A percentile compares a stretch with the other conserved stretches of the same genome.
Evolutionary conservation across 345 rosid genomes (phyloP).

Genomic region (Carallia brachiata): DNA sequence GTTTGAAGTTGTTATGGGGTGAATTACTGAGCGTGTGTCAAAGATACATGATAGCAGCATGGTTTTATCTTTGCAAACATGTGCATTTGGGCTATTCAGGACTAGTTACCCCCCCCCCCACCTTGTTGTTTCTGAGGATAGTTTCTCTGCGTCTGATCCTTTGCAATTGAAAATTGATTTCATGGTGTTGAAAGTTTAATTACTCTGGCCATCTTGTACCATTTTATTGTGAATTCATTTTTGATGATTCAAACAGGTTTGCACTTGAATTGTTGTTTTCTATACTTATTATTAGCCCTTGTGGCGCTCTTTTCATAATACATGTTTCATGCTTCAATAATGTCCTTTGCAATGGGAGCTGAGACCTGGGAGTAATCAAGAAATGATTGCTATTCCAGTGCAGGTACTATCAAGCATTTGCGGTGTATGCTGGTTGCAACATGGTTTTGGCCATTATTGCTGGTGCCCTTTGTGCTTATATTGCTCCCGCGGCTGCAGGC

Average conservation of each 20-base stretch:
- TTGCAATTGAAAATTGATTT: no score
- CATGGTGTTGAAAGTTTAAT: no score
- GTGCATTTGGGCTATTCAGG: background rate
- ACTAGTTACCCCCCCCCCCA: no score
- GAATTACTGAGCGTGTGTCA: no score
- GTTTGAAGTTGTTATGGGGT: background rate
- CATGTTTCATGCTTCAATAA: background rate
- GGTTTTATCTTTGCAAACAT: background rate
- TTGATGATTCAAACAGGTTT: background rate
- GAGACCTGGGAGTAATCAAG: conserved; percentile 13
- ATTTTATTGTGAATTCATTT: no score
- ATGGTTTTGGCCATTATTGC: conserved; percentile 61
- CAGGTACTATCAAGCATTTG: conserved; percentile 75
- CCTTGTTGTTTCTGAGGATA: no score
- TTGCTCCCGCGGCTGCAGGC: conserved; percentile 92
- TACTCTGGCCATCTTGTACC: no score
- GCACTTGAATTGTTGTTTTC: background rate
- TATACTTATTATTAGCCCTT: background rate
- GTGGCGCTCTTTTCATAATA: background rate
- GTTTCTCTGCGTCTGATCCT: no score
- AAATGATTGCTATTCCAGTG: conserved; percentile 25
- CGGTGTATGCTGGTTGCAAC: conserved; percentile 59
- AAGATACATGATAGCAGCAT: background rate
- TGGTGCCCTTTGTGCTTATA: conserved; percentile 69
- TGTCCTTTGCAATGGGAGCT: background rate